Percentiles rank a stretch among this genome's conserved stretches.
These are phyloP conservation scores for Tricharina praecox DNA, from an alignment of 495 filamentous ascomycete genomes.

Conservation along the genomic window DNA sequence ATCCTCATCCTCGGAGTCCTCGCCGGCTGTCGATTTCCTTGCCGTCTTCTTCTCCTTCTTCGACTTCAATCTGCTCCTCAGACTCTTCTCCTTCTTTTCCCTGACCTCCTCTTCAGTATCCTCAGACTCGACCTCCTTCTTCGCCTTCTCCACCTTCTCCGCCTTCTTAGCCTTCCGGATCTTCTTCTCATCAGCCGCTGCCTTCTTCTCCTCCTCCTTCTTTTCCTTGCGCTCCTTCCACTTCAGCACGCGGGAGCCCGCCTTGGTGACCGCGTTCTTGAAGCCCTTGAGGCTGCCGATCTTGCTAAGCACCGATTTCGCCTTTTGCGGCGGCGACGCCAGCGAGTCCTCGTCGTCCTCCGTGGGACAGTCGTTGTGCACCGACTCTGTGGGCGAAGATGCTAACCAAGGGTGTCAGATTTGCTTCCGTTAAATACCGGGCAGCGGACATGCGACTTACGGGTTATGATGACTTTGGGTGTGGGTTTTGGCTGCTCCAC, in stretches of 20 bases:
- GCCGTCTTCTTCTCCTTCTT: neutral
- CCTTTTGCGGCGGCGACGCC: slow-evolving; percentile 2
- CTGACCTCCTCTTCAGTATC: slow-evolving; percentile 9
- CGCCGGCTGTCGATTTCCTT: neutral
- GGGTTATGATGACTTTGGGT: too few species aligned
- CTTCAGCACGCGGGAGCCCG: slow-evolving; percentile 25
- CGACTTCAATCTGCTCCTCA: neutral
- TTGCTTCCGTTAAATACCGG: too few species aligned
- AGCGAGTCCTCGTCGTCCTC: slow-evolving; percentile 13
- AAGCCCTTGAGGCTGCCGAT: slow-evolving; percentile 14
- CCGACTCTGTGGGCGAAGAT: neutral
- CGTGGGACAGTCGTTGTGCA: slow-evolving; percentile 11
- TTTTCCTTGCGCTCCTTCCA: slow-evolving; percentile 23
- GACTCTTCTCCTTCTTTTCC: neutral
- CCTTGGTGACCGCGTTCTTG: slow-evolving; percentile 22
- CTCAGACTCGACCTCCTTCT: slow-evolving; percentile 8
- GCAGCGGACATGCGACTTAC: too few species aligned
- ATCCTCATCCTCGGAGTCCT: slow-evolving; percentile 1
- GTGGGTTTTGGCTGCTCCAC: too few species aligned
- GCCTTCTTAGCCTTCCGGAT: neutral
- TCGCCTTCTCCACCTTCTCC: slow-evolving; percentile 12
- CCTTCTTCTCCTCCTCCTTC: slow-evolving; percentile 8
- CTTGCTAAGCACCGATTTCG: slow-evolving; percentile 4
- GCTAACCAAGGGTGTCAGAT: too few species aligned
- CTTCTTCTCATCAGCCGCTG: slow-evolving; percentile 9